Evolutionary conservation across 2,329 filamentous ascomycete species (phyloP).

Genomic region (Ophiognomonia clavigignenti-juglandacearum): DNA sequence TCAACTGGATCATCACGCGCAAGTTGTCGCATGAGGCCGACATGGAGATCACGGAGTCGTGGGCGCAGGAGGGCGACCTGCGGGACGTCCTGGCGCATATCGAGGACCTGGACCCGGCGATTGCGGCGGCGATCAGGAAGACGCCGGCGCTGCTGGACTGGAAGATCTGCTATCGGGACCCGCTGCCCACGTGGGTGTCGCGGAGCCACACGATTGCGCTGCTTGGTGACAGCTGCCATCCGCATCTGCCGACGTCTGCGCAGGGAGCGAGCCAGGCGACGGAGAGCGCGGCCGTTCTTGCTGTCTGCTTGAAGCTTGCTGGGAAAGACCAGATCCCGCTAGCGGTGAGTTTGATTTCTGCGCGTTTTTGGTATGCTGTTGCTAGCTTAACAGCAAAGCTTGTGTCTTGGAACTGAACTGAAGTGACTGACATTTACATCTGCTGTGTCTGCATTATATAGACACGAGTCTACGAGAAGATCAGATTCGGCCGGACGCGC

Average conservation of each 20-base stretch:
- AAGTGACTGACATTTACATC: too few relatives aligned
- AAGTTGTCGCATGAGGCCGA: slow-evolving; percentile 35
- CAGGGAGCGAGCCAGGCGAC: slow-evolving; percentile 50
- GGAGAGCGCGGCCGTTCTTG: slow-evolving; percentile 44
- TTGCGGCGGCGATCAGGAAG: slow-evolving; percentile 39
- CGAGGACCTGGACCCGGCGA: slow-evolving; percentile 36
- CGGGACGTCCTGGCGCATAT: slow-evolving; percentile 34
- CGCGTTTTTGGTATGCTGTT: too few relatives aligned
- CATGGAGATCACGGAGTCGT: slow-evolving; percentile 40
- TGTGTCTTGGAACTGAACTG: too few relatives aligned
- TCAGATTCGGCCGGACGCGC: slow-evolving; percentile 34
- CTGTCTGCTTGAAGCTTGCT: slow-evolving; percentile 37
- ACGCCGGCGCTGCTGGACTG: slow-evolving; percentile 44
- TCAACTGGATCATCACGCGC: slow-evolving; percentile 43
- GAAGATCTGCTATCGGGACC: slow-evolving; percentile 51
- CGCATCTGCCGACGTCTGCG: slow-evolving; percentile 48
- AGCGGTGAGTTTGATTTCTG: slow-evolving; percentile 24
- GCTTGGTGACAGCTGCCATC: slow-evolving; percentile 49
- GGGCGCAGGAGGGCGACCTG: slow-evolving; percentile 43
- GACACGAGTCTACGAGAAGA: slow-evolving; percentile 38
- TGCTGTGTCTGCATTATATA: slow-evolving; percentile 12
- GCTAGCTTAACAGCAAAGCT: too few relatives aligned
- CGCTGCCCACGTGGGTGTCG: slow-evolving; percentile 46
- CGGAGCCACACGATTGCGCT: slow-evolving; percentile 43
- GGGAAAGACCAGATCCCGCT: slow-evolving; percentile 34